These are phyloP conservation scores for Macaranga tanarius DNA, from an alignment of 441 rosid genomes.

Conservation along the genomic window DNA sequence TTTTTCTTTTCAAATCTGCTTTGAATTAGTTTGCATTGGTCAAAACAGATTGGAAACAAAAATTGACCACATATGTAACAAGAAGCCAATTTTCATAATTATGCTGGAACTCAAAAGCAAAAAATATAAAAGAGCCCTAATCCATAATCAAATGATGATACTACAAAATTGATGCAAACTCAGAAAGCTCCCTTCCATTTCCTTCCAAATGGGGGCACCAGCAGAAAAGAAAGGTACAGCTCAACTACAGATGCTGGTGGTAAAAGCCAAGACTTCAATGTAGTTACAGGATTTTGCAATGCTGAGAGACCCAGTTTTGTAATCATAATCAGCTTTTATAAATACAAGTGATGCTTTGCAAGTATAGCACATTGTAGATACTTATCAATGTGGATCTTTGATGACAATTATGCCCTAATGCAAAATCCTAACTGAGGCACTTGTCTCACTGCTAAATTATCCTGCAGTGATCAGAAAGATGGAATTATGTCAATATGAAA, in stretches of 20 bases:
- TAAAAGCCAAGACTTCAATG: not conserved
- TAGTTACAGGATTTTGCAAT: not conserved
- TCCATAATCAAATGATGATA: not conserved
- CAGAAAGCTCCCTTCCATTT: not conserved
- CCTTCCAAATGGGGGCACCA: not conserved
- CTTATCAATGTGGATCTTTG: not conserved
- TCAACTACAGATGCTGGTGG: not conserved
- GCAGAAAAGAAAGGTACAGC: not conserved
- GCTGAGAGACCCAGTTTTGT: not conserved
- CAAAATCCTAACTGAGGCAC: conserved; percentile 2
- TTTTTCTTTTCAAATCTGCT: not conserved
- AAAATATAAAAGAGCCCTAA: not conserved
- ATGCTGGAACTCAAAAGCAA: not conserved
- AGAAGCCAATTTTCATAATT: conserved; percentile 1
- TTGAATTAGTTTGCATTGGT: not conserved
- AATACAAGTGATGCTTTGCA: not conserved
- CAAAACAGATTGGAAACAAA: not conserved
- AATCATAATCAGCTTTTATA: not conserved
- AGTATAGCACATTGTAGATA: not conserved
- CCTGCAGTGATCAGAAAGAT: not conserved
- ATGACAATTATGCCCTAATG: not conserved
- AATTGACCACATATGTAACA: not conserved
- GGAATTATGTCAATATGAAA: not conserved
- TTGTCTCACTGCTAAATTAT: not conserved
- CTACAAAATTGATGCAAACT: not conserved